Conservation (phyloP, 2,329 filamentous ascomycete species). For the Fusarium buharicum region DNA sequence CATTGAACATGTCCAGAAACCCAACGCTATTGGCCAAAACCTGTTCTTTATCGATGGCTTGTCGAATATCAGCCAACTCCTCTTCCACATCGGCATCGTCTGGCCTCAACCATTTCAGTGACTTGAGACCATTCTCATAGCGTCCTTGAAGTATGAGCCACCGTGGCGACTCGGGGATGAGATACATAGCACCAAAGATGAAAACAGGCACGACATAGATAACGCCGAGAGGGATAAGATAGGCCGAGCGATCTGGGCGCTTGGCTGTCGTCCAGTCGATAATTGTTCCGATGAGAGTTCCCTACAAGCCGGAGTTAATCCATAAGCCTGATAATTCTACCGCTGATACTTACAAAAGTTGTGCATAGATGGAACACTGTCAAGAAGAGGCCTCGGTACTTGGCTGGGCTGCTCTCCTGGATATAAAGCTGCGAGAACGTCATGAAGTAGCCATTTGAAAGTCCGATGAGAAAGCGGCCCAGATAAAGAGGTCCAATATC, state of each 20-base stretch:
- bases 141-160: constrained; percentile 40
- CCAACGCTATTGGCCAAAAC: constrained; percentile 23
- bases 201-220: constrained; percentile 33
- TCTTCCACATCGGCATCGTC: constrained; percentile 13
- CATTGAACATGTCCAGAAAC: constrained; percentile 36
- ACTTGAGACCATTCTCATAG: constrained; percentile 32
- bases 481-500: constrained; percentile 33
- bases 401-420: constrained; percentile 38
- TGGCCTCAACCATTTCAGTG: constrained; percentile 31
- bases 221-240: constrained; percentile 37
- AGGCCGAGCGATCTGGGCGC: constrained; percentile 35
- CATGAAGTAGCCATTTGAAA: constrained; percentile 42
- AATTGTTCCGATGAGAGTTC: constrained; percentile 37
- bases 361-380: constrained; percentile 39
- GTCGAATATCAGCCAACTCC: constrained; percentile 29
- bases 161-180: constrained; percentile 39
- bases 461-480: constrained; percentile 33
- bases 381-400: constrained; percentile 38
- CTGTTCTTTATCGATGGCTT: constrained; percentile 30
- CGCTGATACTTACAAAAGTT: constrained; percentile 30
- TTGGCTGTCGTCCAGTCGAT: constrained; percentile 39
- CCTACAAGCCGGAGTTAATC: constrained; percentile 4
- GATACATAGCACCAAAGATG: constrained; percentile 21
- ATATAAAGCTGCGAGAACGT: constrained; percentile 40
- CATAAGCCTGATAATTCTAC: background rate